phyloP scores from a whole-genome alignment of 495 filamentous ascomycete species.

The Halenospora varia region DNA sequence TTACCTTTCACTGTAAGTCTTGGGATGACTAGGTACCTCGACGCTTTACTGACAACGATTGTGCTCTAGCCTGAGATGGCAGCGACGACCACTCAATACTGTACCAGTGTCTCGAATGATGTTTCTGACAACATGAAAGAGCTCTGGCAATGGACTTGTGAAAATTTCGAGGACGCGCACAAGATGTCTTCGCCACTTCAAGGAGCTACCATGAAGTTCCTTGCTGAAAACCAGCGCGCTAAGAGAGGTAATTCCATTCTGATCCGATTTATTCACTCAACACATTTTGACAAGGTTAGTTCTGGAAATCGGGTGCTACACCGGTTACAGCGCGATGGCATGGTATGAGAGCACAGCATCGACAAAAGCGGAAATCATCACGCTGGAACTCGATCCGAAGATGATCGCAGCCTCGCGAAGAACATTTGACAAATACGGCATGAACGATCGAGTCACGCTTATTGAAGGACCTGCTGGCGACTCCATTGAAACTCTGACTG shows the following conservation, averaged over 20 bases:
- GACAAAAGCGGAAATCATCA: background rate
- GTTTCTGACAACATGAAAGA: background rate
- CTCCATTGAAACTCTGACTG: background rate
- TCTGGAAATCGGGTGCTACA: background rate
- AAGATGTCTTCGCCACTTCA: background rate
- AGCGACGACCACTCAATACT: background rate
- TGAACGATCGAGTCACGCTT: background rate
- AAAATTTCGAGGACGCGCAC: background rate
- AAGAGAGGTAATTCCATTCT: background rate
- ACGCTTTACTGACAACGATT: too few relatives aligned
- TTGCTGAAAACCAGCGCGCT: background rate
- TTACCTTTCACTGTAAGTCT: background rate
- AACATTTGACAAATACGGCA: background rate
- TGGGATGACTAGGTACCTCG: background rate
- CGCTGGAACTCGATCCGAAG: background rate
- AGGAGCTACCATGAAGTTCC: background rate
- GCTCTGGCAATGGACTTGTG: background rate
- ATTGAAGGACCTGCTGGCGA: background rate
- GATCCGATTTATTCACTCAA: background rate
- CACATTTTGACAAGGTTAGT: background rate
- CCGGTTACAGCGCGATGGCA: background rate
- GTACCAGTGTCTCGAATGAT: background rate
- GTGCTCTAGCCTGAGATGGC: background rate
- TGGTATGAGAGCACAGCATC: background rate
- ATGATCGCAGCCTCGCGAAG: background rate